A percentile compares a stretch with the other conserved stretches of the same genome.
Conservation (phyloP, 805 yeast genomes). For the Barnettozyma californica region DNA sequence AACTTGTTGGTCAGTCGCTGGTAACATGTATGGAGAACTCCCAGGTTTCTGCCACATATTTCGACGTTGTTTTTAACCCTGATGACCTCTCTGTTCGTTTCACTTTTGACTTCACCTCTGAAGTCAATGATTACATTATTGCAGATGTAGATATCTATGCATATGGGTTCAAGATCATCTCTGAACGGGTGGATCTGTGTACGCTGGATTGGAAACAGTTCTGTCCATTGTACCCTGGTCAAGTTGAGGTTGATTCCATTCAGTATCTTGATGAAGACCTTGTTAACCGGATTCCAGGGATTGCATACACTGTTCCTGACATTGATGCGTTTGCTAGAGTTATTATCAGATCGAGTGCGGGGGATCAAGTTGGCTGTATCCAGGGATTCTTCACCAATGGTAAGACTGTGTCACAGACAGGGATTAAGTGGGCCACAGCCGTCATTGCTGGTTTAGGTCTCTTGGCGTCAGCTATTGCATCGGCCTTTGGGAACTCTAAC, state of each 20-base stretch:
- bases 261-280: slow-evolving; percentile 49
- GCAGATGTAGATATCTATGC: slow-evolving; percentile 78
- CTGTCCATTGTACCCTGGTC: slow-evolving; percentile 84
- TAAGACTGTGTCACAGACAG: slow-evolving; percentile 91
- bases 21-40: slow-evolving; percentile 84
- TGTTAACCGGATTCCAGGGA: slow-evolving; percentile 64
- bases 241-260: slow-evolving; percentile 68
- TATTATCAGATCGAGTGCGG: slow-evolving; percentile 50
- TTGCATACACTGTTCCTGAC: slow-evolving; percentile 89
- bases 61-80: slow-evolving; percentile 73
- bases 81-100: slow-evolving; percentile 62
- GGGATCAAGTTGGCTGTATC: slow-evolving; percentile 81
- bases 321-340: slow-evolving; percentile 80
- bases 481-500: slow-evolving; percentile 81
- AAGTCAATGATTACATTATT: slow-evolving; percentile 55
- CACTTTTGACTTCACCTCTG: slow-evolving; percentile 63
- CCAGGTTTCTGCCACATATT: slow-evolving; percentile 64
- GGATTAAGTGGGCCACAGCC: slow-evolving; percentile 95
- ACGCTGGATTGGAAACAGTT: slow-evolving; percentile 68
- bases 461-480: slow-evolving; percentile 78
- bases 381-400: slow-evolving; percentile 83
- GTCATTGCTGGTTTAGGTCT: slow-evolving; percentile 86
- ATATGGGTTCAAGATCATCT: slow-evolving; percentile 73
- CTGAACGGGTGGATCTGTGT: slow-evolving; percentile 59
- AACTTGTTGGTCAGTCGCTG: slow-evolving; percentile 39